Evolutionary conservation across 306 rosid species (phyloP).

Genomic region (Quercus bicolor): DNA sequence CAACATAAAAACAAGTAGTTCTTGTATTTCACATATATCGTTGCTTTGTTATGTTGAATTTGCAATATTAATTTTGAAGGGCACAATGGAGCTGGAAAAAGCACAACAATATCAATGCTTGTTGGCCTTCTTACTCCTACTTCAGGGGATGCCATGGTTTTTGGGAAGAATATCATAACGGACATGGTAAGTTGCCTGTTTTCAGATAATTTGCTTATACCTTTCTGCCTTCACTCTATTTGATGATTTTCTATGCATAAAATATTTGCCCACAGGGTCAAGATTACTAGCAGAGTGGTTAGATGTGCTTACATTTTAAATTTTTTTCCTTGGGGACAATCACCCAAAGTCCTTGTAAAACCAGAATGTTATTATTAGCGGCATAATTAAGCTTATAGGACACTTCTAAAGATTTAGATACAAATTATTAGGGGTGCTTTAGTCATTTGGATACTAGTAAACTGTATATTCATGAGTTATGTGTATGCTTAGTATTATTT

Average conservation of each 20-base stretch:
- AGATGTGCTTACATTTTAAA: background rate
- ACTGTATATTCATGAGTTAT: background rate
- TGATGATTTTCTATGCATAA: background rate
- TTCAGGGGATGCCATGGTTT: constrained; percentile 89
- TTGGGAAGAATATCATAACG: constrained; percentile 71
- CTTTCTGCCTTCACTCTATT: background rate
- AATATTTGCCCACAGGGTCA: background rate
- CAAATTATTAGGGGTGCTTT: background rate
- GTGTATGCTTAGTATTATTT: no score
- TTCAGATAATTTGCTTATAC: background rate
- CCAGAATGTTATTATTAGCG: background rate
- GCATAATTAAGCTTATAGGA: background rate
- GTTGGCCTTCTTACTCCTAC: constrained; percentile 93
- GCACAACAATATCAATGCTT: constrained; percentile 95
- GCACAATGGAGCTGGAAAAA: constrained; percentile 97
- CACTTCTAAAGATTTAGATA: background rate
- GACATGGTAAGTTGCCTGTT: constrained; percentile 58
- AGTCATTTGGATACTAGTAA: background rate
- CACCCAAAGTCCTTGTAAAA: background rate
- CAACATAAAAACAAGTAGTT: background rate
- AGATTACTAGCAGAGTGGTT: background rate
- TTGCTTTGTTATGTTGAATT: constrained; percentile 10
- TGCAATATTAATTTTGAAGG: constrained; percentile 44
- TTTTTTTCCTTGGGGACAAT: background rate
- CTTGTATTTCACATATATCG: background rate